phyloP scores from a whole-genome alignment of 352 stramenopile species.

The Pythium sp. region DNA sequence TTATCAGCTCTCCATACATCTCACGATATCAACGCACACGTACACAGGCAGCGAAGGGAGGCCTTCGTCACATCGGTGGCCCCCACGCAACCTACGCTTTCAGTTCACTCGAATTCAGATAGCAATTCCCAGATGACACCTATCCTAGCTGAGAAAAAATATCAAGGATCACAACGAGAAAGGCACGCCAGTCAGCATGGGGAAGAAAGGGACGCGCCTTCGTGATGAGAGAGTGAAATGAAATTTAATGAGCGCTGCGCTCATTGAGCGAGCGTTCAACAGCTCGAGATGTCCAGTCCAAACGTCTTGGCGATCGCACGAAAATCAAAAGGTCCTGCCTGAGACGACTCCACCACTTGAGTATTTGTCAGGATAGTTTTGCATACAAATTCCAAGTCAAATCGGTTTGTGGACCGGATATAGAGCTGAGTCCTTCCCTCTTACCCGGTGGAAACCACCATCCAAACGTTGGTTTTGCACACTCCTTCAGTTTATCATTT shows the following conservation, averaged over 20 bases:
- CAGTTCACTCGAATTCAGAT: too few species aligned
- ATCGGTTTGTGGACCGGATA: not conserved
- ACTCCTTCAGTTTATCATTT: too few species aligned
- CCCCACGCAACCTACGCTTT: too few species aligned
- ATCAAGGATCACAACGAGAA: too few species aligned
- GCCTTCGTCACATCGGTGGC: too few species aligned
- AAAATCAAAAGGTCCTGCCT: not conserved
- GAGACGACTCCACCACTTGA: not conserved
- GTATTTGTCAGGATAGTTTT: not conserved
- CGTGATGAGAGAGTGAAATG: not conserved
- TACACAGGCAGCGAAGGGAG: too few species aligned
- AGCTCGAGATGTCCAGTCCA: not conserved
- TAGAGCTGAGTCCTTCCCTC: not conserved
- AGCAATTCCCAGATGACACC: too few species aligned
- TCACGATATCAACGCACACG: too few species aligned
- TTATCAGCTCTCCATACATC: too few species aligned
- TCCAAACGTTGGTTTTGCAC: too few species aligned
- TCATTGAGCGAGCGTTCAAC: not conserved
- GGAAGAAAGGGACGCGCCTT: not conserved
- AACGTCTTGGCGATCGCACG: not conserved
- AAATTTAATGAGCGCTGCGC: not conserved
- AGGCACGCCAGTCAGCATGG: not conserved
- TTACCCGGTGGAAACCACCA: not conserved
- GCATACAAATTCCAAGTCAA: not conserved
- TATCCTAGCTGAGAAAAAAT: too few species aligned